Evolutionary conservation across 1,284 basidiomycete species (phyloP).

Genomic region (Lignosus rhinocerotis): DNA sequence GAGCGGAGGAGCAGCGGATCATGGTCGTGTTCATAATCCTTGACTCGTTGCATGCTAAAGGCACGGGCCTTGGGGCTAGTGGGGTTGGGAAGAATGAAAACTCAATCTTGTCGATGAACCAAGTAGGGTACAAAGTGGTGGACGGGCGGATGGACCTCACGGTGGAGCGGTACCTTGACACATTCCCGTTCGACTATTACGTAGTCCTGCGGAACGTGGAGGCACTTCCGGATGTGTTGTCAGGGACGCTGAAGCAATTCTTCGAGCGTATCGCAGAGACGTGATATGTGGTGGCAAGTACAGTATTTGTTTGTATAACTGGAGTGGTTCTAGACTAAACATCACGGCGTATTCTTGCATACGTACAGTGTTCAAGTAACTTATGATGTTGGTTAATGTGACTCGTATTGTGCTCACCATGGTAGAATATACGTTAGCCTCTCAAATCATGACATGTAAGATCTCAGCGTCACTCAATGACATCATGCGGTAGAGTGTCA

Average conservation of each 20-base stretch:
- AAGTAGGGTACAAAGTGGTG: conserved; percentile 85
- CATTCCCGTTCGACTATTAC: conserved; percentile 99
- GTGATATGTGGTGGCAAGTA: conserved; percentile 32
- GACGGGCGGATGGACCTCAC: conserved; percentile 88
- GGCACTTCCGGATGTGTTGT: conserved; percentile 88
- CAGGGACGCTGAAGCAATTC: conserved; percentile 92
- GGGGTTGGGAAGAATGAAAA: conserved; percentile 41
- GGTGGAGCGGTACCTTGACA: conserved; percentile 89
- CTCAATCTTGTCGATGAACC: conserved; percentile 93
- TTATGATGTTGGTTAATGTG: no score
- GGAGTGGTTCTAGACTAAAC: neutral
- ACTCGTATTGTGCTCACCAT: no score
- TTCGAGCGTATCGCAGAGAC: conserved; percentile 78
- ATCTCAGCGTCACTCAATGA: no score
- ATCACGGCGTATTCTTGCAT: neutral
- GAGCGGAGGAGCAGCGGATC: conserved; percentile 88
- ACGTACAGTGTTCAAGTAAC: neutral
- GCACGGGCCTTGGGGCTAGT: conserved; percentile 2
- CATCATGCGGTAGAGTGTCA: no score
- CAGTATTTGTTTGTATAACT: neutral
- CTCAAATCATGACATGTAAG: no score
- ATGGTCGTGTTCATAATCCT: conserved; percentile 98
- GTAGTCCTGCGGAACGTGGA: conserved; percentile 92
- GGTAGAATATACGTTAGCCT: no score
- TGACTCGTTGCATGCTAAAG: conserved; percentile 72